A percentile compares a stretch with the other conserved stretches of the same genome.
Evolutionary conservation across 208 protist genomes (phyloP).

Genomic region (Crithidia expoeki): DNA sequence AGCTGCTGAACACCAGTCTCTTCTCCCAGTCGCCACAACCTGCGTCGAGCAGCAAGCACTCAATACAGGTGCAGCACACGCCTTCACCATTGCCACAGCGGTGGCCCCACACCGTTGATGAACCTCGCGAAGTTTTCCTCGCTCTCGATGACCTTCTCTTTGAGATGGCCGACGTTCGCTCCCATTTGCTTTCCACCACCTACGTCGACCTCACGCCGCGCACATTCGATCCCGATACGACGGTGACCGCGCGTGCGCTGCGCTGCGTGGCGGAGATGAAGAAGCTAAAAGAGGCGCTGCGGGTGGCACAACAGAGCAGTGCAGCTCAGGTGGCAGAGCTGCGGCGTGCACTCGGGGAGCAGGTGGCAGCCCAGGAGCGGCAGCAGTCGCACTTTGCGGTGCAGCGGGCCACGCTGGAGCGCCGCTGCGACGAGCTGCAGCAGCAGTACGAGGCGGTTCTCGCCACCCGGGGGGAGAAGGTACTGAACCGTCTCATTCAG

Average conservation of each 20-base stretch:
- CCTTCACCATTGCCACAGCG: background rate
- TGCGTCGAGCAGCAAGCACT: background rate
- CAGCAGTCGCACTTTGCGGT: background rate
- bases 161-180: conserved; percentile 38
- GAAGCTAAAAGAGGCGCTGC: conserved; percentile 25
- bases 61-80: background rate
- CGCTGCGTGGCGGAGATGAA: conserved; percentile 26
- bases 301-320: conserved; percentile 23
- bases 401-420: conserved; percentile 15
- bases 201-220: conserved; percentile 21
- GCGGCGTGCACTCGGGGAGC: conserved; percentile 25
- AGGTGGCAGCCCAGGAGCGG: conserved; percentile 9
- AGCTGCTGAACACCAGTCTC: background rate
- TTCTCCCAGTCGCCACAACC: background rate
- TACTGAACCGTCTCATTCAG: conserved; percentile 28
- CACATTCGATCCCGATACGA: conserved; percentile 6
- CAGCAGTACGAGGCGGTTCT: background rate
- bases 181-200: conserved; percentile 2
- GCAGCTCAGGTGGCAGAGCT: conserved; percentile 21
- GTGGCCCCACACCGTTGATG: background rate
- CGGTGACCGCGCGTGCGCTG: conserved; percentile 21
- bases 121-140: conserved; percentile 25
- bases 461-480: background rate
- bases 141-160: conserved; percentile 35
- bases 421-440: conserved; percentile 13